These are phyloP conservation scores for Fusarium beomiforme DNA, from an alignment of 2,329 filamentous ascomycete species.

Conservation along the genomic window DNA sequence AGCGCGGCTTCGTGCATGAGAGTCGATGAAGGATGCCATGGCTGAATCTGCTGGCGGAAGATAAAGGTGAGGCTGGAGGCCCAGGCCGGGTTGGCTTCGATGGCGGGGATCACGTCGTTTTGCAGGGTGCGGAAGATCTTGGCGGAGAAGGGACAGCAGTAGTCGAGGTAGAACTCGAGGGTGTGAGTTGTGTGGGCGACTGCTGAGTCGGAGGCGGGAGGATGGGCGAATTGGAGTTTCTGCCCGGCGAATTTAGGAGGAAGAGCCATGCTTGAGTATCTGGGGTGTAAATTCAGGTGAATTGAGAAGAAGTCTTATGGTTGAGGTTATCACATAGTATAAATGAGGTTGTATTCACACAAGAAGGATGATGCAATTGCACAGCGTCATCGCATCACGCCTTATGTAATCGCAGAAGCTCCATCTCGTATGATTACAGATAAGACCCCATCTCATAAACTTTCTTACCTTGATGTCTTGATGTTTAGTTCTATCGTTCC, in stretches of 20 bases:
- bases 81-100: conserved; percentile 68
- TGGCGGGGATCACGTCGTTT: conserved; percentile 69
- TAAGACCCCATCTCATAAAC: not conserved
- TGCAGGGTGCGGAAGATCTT: conserved; percentile 82
- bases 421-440: not conserved
- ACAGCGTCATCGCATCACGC: conserved; percentile 8
- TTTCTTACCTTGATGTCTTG: not conserved
- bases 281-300: not conserved
- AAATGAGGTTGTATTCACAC: conserved; percentile 5
- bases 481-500: not conserved
- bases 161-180: conserved; percentile 81
- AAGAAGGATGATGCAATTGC: conserved; percentile 25
- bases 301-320: not conserved
- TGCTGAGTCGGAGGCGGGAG: conserved; percentile 47
- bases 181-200: conserved; percentile 63
- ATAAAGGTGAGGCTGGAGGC: conserved; percentile 73
- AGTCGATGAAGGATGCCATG: conserved; percentile 91
- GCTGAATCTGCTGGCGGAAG: conserved; percentile 92
- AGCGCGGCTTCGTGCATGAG: conserved; percentile 84
- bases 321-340: not conserved
- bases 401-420: conserved; percentile 28
- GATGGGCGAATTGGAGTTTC: conserved; percentile 64
- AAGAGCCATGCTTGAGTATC: conserved; percentile 68
- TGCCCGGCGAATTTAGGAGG: conserved; percentile 81
- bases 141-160: conserved; percentile 81